phyloP scores from a whole-genome alignment of 495 filamentous ascomycete genomes.

The Astrocystis sublimbata region DNA sequence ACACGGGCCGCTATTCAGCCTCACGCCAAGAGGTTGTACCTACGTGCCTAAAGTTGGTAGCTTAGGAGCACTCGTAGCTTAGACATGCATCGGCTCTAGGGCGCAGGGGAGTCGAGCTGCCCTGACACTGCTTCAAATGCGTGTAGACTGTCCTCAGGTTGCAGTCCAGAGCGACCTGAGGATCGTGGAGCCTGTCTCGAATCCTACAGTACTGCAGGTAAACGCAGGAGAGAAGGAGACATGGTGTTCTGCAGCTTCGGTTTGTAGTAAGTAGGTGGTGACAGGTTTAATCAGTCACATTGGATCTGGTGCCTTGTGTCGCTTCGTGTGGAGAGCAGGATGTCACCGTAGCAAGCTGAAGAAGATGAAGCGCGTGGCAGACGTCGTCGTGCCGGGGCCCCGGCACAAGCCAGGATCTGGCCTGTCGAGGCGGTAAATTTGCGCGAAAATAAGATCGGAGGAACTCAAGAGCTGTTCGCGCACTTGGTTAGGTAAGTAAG shows the following conservation, averaged over 20 bases:
- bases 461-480: slow-evolving; percentile 12
- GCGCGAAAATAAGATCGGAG: slow-evolving; percentile 18
- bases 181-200: slow-evolving; percentile 15
- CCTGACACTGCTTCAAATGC: slow-evolving; percentile 1
- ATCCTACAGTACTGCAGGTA: slow-evolving; percentile 6
- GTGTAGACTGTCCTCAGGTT: slow-evolving; percentile 11
- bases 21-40: neutral
- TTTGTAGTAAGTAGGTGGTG: neutral
- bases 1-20: slow-evolving; percentile 15
- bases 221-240: slow-evolving; percentile 10
- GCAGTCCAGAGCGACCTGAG: slow-evolving; percentile 17
- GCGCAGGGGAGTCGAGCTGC: slow-evolving; percentile 5
- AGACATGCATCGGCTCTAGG: neutral
- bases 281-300: neutral
- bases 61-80: neutral
- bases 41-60: neutral
- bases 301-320: slow-evolving; percentile 9
- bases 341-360: slow-evolving; percentile 21
- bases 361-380: slow-evolving; percentile 20
- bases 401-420: neutral
- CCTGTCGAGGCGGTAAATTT: neutral
- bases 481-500: neutral
- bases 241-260: neutral
- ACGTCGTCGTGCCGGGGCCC: slow-evolving; percentile 4
- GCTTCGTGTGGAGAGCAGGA: slow-evolving; percentile 9